These are phyloP conservation scores for Solanum tacnaense DNA, from an alignment of 257 asterid genomes.

Conservation along the genomic window DNA sequence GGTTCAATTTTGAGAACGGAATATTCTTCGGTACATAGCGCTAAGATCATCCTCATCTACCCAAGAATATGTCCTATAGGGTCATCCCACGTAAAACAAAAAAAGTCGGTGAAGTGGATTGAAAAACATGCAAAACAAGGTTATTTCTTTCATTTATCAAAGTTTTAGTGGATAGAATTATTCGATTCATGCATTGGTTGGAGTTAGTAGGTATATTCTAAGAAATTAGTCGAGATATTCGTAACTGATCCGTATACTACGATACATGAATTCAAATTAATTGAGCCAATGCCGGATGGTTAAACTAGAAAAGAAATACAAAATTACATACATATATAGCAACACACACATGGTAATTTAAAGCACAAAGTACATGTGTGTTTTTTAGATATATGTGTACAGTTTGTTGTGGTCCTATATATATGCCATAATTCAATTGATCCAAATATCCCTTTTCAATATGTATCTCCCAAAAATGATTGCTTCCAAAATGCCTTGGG, in stretches of 20 bases:
- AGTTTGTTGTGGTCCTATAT: neutral
- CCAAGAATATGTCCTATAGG: neutral
- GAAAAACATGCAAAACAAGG: neutral
- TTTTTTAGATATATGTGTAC: neutral
- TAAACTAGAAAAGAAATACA: neutral
- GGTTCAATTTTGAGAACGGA: no score
- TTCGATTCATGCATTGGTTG: neutral
- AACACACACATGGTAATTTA: slow-evolving; percentile 3
- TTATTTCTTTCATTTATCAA: neutral
- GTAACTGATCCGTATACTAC: accelerated
- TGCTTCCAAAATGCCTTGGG: neutral
- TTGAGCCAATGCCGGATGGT: neutral
- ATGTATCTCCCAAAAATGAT: neutral
- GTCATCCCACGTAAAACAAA: no score
- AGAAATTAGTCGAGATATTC: neutral
- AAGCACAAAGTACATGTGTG: neutral
- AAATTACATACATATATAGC: neutral
- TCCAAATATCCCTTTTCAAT: neutral
- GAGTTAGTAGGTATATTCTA: neutral
- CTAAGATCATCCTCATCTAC: no score
- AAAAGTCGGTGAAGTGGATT: no score
- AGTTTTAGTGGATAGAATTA: neutral
- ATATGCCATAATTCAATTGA: neutral
- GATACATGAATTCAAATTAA: neutral
- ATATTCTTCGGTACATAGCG: no score